Percentiles rank a stretch among this genome's conserved stretches.
Evolutionary conservation across 352 stramenopile genomes (phyloP).

Genomic region (Phytopythium helicoides): DNA sequence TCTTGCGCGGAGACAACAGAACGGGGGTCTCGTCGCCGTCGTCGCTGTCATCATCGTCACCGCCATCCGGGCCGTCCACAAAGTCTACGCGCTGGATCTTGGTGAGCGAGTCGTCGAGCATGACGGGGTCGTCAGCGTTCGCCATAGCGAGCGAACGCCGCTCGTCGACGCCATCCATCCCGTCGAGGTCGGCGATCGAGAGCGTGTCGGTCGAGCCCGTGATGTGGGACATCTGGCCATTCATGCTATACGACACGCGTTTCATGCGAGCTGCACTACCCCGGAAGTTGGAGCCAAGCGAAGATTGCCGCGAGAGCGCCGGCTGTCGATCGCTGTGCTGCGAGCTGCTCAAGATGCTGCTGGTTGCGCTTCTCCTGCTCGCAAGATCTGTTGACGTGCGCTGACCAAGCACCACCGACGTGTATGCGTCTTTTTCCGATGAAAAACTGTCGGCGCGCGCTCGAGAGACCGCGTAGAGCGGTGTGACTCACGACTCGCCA

Average conservation of each 20-base stretch:
- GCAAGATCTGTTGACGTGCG: slow-evolving; percentile 12
- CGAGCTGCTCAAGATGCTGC: slow-evolving; percentile 14
- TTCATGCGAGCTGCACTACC: slow-evolving; percentile 11
- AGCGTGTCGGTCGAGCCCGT: slow-evolving; percentile 43
- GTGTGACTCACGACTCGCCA: background rate
- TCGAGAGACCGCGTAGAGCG: slow-evolving; percentile 9
- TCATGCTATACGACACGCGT: slow-evolving; percentile 14
- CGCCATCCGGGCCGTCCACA: slow-evolving; percentile 30
- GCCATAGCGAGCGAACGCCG: background rate
- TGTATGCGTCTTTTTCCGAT: slow-evolving; percentile 32
- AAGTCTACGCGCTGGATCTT: slow-evolving; percentile 48
- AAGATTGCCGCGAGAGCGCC: slow-evolving; percentile 15
- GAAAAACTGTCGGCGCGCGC: slow-evolving; percentile 21
- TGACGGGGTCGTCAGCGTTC: slow-evolving; percentile 31
- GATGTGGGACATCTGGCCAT: slow-evolving; percentile 8
- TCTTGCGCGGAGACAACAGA: slow-evolving; percentile 11
- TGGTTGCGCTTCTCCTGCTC: slow-evolving; percentile 16
- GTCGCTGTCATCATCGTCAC: slow-evolving; percentile 19
- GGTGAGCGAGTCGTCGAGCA: slow-evolving; percentile 40
- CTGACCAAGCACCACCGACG: slow-evolving; percentile 2
- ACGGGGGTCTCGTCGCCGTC: slow-evolving; percentile 21
- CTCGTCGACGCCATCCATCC: slow-evolving; percentile 1
- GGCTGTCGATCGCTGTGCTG: slow-evolving; percentile 15
- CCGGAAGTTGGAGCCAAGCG: slow-evolving; percentile 16
- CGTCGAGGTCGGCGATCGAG: slow-evolving; percentile 39